A percentile compares a stretch with the other conserved stretches of the same genome.
Evolutionary conservation across 495 filamentous ascomycete genomes (phyloP).

Genomic region (Podospora pseudocomata): DNA sequence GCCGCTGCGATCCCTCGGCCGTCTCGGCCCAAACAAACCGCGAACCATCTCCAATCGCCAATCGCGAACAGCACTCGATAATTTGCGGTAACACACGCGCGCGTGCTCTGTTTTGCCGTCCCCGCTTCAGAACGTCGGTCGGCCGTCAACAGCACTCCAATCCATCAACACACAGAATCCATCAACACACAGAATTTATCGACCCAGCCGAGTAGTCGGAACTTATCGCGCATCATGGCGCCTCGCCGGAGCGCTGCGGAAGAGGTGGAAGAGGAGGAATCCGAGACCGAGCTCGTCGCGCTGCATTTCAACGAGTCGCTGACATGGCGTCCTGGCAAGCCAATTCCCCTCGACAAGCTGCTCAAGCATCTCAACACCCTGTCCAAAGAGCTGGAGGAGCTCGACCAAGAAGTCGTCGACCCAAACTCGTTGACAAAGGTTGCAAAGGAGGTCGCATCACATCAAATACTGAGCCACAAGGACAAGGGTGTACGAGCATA

Average conservation of each 20-base stretch:
- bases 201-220: background rate
- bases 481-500: slow-evolving; percentile 89
- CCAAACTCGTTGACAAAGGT: slow-evolving; percentile 75
- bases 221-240: slow-evolving; percentile 32
- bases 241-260: slow-evolving; percentile 33
- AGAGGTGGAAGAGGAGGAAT: slow-evolving; percentile 32
- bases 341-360: slow-evolving; percentile 79
- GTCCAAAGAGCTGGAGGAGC: slow-evolving; percentile 73
- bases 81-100: slow-evolving; percentile 10
- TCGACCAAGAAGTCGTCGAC: slow-evolving; percentile 85
- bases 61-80: slow-evolving; percentile 8
- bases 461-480: slow-evolving; percentile 81
- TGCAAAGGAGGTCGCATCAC: slow-evolving; percentile 82
- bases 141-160: slow-evolving; percentile 1
- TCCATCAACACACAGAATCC: background rate
- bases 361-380: slow-evolving; percentile 75
- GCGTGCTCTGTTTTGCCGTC: background rate
- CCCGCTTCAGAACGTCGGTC: slow-evolving; percentile 1
- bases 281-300: slow-evolving; percentile 27
- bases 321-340: slow-evolving; percentile 87
- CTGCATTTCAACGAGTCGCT: slow-evolving; percentile 81
- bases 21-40: slow-evolving; percentile 1
- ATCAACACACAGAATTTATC: background rate
- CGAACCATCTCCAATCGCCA: background rate
- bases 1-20: background rate